These are phyloP conservation scores for Emmonsia crescens DNA, from an alignment of 2,329 filamentous ascomycete genomes.

Conservation along the genomic window DNA sequence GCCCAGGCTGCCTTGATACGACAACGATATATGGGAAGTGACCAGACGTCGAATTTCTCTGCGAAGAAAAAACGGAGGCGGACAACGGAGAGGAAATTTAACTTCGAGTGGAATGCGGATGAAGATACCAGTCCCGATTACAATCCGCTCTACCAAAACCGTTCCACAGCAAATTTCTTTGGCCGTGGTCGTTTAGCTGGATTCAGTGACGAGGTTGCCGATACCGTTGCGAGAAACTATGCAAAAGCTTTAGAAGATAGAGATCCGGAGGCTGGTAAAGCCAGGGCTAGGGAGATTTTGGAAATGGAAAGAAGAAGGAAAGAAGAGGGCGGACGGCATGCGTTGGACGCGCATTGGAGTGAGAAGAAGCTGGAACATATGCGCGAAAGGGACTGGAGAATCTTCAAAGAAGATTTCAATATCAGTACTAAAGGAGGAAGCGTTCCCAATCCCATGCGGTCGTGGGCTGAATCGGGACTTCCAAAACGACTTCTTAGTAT, in stretches of 20 bases:
- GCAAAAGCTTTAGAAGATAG: constrained; percentile 61
- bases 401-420: constrained; percentile 98
- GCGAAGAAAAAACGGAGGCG: constrained; percentile 91
- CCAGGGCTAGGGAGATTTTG: constrained; percentile 67
- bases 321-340: constrained; percentile 60
- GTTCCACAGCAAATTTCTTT: constrained; percentile 57
- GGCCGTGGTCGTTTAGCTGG: constrained; percentile 57
- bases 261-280: constrained; percentile 63
- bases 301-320: constrained; percentile 73
- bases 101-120: constrained; percentile 93
- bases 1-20: constrained; percentile 65
- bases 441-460: constrained; percentile 93
- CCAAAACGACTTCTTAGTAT: constrained; percentile 70
- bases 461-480: constrained; percentile 75
- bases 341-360: constrained; percentile 87
- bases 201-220: constrained; percentile 49
- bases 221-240: constrained; percentile 44
- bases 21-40: constrained; percentile 81
- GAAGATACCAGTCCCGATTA: constrained; percentile 83
- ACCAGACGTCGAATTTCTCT: constrained; percentile 75
- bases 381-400: constrained; percentile 96
- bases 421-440: constrained; percentile 86
- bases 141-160: constrained; percentile 66
- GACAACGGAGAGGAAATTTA: constrained; percentile 94
- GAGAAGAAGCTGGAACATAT: constrained; percentile 88